These are phyloP conservation scores for Sarcomyxa edulis DNA, from an alignment of 768 basidiomycete genomes.

Conservation along the genomic window DNA sequence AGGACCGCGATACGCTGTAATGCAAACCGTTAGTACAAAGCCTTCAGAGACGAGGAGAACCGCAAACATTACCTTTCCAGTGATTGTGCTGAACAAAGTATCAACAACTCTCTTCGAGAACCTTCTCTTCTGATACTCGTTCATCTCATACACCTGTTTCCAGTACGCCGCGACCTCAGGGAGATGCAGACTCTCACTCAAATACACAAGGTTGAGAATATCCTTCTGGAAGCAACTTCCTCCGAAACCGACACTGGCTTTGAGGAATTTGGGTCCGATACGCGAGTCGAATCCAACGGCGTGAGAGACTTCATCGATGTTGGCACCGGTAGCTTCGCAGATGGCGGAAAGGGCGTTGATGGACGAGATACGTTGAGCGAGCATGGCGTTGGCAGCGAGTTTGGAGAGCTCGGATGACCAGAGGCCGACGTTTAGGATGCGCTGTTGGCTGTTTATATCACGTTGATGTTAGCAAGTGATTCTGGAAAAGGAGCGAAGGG, in stretches of 20 bases:
- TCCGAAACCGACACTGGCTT: slow-evolving; percentile 93
- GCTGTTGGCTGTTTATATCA: slow-evolving; percentile 44
- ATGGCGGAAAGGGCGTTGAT: slow-evolving; percentile 98
- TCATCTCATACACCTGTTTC: slow-evolving; percentile 96
- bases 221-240: slow-evolving; percentile 99
- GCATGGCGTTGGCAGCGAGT: slow-evolving; percentile 98
- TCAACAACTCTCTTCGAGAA: slow-evolving; percentile 97
- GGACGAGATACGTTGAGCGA: slow-evolving; percentile 98
- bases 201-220: slow-evolving; percentile 97
- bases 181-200: slow-evolving; percentile 89
- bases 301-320: slow-evolving; percentile 95
- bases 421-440: slow-evolving; percentile 89
- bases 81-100: slow-evolving; percentile 97
- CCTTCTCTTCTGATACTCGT: slow-evolving; percentile 95
- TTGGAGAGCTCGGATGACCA: slow-evolving; percentile 99
- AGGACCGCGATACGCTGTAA: slow-evolving; percentile 85
- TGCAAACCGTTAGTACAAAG: not conserved
- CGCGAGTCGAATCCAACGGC: slow-evolving; percentile 93
- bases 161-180: slow-evolving; percentile 98
- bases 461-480: not conserved
- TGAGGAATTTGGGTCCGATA: slow-evolving; percentile 92
- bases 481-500: slow-evolving; percentile 1
- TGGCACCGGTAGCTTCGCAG: slow-evolving; percentile 97
- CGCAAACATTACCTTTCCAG: slow-evolving; percentile 69
- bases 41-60: slow-evolving; percentile 5